Conservation (phyloP, 768 basidiomycete species). For the Boletus patriciae region DNA sequence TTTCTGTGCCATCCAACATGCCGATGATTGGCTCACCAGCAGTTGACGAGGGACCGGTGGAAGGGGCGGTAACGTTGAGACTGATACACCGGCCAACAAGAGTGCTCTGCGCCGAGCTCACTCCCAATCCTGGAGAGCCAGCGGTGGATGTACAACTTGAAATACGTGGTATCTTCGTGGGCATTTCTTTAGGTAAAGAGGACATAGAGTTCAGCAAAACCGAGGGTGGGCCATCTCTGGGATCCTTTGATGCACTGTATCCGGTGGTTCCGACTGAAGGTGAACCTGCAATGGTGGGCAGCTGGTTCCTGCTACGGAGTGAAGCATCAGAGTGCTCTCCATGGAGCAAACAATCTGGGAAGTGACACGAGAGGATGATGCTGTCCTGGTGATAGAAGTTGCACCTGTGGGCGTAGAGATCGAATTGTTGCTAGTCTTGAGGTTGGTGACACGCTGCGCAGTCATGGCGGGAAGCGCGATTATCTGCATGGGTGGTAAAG, state of each 20-base stretch:
- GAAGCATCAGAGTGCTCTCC: conserved; percentile 84
- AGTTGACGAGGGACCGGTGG: conserved; percentile 65
- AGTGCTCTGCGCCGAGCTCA: conserved; percentile 51
- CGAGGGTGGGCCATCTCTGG: conserved; percentile 56
- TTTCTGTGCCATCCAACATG: conserved; percentile 65
- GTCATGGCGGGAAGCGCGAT: conserved; percentile 78
- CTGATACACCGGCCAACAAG: conserved; percentile 65
- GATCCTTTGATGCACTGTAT: conserved; percentile 52
- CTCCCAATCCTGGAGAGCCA: conserved; percentile 67
- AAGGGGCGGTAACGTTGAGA: conserved; percentile 55
- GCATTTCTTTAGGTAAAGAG: conserved; percentile 72
- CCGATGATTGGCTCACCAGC: conserved; percentile 55
- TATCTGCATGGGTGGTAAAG: conserved; percentile 89
- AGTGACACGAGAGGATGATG: conserved; percentile 63
- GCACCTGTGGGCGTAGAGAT: conserved; percentile 43
- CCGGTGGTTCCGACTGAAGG: conserved; percentile 77
- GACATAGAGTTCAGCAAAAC: conserved; percentile 52
- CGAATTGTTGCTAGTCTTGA: conserved; percentile 57
- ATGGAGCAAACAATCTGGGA: conserved; percentile 83
- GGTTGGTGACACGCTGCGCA: conserved; percentile 79
- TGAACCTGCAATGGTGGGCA: conserved; percentile 92
- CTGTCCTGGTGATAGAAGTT: conserved; percentile 41
- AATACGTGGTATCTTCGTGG: conserved; percentile 91
- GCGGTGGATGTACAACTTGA: conserved; percentile 79
- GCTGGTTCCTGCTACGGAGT: conserved; percentile 67